Evolutionary conservation across 768 basidiomycete species (phyloP).

Genomic region (Galerina sulciceps): DNA sequence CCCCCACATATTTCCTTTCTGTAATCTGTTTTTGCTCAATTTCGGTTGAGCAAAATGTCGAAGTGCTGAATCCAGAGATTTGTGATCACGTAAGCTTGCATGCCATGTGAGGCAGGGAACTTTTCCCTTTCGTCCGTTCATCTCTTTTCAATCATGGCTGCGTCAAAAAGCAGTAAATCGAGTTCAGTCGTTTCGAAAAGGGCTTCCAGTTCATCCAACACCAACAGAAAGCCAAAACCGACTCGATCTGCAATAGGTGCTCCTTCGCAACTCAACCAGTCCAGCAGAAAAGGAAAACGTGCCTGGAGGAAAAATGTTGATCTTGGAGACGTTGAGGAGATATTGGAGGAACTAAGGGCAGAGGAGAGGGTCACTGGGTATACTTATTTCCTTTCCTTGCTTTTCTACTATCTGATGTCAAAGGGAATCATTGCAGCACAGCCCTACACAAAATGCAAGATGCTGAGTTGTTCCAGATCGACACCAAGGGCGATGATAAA

Average conservation of each 20-base stretch:
- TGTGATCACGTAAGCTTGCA: too few relatives aligned
- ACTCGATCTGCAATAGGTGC: conserved; percentile 48
- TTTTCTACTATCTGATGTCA: neutral
- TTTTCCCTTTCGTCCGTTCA: too few relatives aligned
- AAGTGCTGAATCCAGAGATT: too few relatives aligned
- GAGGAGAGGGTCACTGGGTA: conserved; percentile 86
- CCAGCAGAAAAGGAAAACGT: conserved; percentile 87
- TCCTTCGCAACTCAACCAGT: conserved; percentile 65
- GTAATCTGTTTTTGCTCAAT: too few relatives aligned
- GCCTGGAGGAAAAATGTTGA: conserved; percentile 96
- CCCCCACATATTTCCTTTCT: too few relatives aligned
- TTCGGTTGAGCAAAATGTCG: too few relatives aligned
- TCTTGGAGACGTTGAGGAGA: conserved; percentile 76
- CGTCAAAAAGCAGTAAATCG: conserved; percentile 11
- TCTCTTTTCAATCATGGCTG: conserved; percentile 2
- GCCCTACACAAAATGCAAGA: conserved; percentile 70
- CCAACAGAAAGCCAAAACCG: conserved; percentile 15
- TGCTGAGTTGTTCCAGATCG: conserved; percentile 79
- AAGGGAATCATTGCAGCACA: conserved; percentile 43
- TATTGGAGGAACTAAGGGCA: conserved; percentile 74
- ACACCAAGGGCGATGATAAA: conserved; percentile 77
- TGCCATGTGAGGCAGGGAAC: too few relatives aligned
- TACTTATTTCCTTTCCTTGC: conserved; percentile 1
- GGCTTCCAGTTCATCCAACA: neutral
- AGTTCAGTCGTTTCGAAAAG: neutral